These are phyloP conservation scores for Lichtheimia ramosa DNA, from an alignment of 371 early-diverging fungal genomes.

Conservation along the genomic window DNA sequence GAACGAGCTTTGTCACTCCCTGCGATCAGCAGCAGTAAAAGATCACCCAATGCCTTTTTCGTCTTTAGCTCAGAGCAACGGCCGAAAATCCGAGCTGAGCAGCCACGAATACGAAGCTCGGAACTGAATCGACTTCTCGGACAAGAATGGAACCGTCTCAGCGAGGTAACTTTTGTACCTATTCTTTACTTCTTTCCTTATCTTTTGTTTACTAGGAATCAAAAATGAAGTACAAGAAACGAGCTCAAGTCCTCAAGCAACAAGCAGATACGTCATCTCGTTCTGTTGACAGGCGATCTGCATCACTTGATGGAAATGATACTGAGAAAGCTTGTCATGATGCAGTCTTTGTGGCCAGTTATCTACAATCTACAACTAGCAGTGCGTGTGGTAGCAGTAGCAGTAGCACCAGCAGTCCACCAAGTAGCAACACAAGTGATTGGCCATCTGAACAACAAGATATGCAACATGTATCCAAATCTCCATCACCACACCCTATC, in stretches of 20 bases:
- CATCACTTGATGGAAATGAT: too few species aligned
- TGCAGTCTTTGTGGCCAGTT: too few species aligned
- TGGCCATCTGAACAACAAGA: too few species aligned
- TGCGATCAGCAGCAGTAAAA: not conserved
- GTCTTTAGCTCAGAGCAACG: constrained; percentile 11
- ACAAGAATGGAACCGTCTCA: constrained; percentile 13
- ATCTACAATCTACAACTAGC: too few species aligned
- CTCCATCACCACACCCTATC: too few species aligned
- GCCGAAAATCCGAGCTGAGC: not conserved
- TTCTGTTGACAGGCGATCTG: not conserved
- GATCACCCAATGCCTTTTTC: constrained; percentile 9
- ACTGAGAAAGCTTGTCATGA: too few species aligned
- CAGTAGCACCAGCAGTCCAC: too few species aligned
- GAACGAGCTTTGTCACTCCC: too few species aligned
- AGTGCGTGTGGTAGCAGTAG: too few species aligned
- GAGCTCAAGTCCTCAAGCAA: constrained; percentile 1
- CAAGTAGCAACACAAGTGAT: too few species aligned
- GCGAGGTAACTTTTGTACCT: not conserved
- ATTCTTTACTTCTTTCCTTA: not conserved
- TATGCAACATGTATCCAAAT: too few species aligned
- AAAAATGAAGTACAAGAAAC: constrained; percentile 1
- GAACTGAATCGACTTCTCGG: constrained; percentile 12
- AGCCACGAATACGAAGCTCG: constrained; percentile 8
- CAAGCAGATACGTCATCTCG: constrained; percentile 4
- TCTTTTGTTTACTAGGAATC: constrained; percentile 3